phyloP scores from a whole-genome alignment of 805 yeast species.

The Priceomyces fermenticarens region DNA sequence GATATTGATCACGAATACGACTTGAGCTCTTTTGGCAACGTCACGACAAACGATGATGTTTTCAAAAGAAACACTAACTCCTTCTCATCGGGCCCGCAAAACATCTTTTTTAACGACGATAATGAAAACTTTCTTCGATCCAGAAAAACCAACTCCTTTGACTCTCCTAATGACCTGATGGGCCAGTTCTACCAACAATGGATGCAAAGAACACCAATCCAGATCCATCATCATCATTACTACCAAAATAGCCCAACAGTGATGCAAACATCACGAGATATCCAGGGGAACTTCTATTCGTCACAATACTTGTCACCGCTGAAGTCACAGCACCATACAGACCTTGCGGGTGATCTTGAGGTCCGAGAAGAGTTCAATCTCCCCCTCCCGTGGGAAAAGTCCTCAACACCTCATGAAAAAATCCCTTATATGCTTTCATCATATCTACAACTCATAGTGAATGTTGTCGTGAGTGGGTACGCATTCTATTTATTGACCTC shows the following conservation, averaged over 20 bases:
- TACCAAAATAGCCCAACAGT: constrained; percentile 15
- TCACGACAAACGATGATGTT: constrained; percentile 3
- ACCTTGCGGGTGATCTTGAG: no score
- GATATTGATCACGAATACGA: constrained; percentile 26
- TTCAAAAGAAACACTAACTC: constrained; percentile 10
- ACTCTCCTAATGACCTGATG: background rate
- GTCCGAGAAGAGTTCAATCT: constrained; percentile 15
- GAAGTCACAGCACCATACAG: background rate
- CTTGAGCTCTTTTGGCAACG: constrained; percentile 11
- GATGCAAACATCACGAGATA: background rate
- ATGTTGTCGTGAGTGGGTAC: constrained; percentile 44
- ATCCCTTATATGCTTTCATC: constrained; percentile 58
- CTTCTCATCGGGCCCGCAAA: constrained; percentile 13
- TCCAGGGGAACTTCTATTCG: background rate
- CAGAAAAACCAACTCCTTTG: constrained; percentile 8
- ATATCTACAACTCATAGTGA: constrained; percentile 55
- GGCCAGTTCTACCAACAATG: background rate
- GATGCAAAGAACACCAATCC: constrained; percentile 9
- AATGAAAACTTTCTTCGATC: background rate
- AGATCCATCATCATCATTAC: constrained; percentile 49
- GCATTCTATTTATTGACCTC: constrained; percentile 42
- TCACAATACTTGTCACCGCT: constrained; percentile 1
- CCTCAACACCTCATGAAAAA: constrained; percentile 49
- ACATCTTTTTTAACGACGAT: constrained; percentile 8
- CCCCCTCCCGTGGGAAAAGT: constrained; percentile 60